Conservation (phyloP, 2,329 filamentous ascomycete species). For the Colletotrichum chrysophilum region DNA sequence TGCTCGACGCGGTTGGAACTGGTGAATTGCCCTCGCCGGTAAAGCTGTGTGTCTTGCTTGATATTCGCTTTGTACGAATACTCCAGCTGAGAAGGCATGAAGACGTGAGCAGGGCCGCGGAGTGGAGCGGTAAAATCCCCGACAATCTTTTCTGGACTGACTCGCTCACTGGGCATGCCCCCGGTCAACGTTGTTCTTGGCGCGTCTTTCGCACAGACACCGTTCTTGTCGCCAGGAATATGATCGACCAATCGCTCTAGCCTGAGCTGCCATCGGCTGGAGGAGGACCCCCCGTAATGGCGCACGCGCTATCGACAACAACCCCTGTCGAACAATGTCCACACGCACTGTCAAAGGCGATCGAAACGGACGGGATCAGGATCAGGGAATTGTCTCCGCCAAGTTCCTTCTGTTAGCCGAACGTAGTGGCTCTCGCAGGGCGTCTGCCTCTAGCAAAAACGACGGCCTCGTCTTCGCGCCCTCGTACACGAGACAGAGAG, state of each 20-base stretch:
- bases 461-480: neutral
- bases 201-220: constrained; percentile 13
- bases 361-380: constrained; percentile 18
- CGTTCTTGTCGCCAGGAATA: constrained; percentile 12
- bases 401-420: constrained; percentile 2
- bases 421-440: constrained; percentile 1
- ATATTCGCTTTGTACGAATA: neutral
- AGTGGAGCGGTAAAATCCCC: constrained; percentile 12
- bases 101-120: neutral
- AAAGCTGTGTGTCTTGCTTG: neutral
- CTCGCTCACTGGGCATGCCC: constrained; percentile 1
- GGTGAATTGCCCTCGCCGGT: neutral
- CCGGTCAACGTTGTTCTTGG: neutral
- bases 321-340: constrained; percentile 3
- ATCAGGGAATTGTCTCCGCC: neutral
- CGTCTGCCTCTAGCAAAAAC: constrained; percentile 1
- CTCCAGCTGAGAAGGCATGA: neutral
- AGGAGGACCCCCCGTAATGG: neutral
- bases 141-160: constrained; percentile 8
- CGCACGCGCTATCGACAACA: constrained; percentile 11
- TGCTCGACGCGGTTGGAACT: neutral
- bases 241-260: constrained; percentile 14
- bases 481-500: neutral
- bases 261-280: constrained; percentile 2
- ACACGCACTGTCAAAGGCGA: constrained; percentile 4